Base-by-base conservation (phyloP, 192 early-diverging fungal genomes). In the Backusella sp. region DNA sequence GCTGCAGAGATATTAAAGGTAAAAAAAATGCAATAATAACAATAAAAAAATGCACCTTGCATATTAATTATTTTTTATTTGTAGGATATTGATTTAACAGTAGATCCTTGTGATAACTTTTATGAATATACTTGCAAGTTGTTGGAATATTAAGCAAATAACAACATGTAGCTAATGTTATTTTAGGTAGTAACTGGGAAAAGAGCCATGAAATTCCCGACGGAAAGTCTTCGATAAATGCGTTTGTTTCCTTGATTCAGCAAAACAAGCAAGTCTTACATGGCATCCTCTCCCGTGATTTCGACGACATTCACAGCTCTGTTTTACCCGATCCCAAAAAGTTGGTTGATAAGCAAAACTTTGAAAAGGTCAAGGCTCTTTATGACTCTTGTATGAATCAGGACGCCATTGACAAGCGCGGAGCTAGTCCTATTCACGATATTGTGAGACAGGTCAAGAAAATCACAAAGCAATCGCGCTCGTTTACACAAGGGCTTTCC, bases 41-140 rank as follows among this genome's bases (percentile, higher is more conserved):
- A 56, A 23, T 49, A 4, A 49, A 28, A 28, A 28, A 28, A 28
- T 19, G 11, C 37, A 12, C 37, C 53, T 56, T 56, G 19, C 53
- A 70, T 26, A 68, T 32, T 70, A 30, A 42, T 17, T n/a, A n/a
- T n/a, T n/a, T n/a, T n/a, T 36, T 21, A 59, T 6, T 37, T 32
- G 23, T 68, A 79, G 36, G 87, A 86, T 46, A 85, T 93, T 76
- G 90, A 91, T 75, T 72, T 77, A 19, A 73, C 76, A 6, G 85
- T 80, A 1, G 85, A 93, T 79, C 91, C 92, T 17, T 93, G 92
- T 59, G 78, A 87, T 4, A 91, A 93, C 74, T 93, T 93, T 80
- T 92, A 86, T 73, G 82, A 86, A 70, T 93, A 86, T 77, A 83
- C 80, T 41, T 90, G 91, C 89, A 86, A 79, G 87, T 70, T 44